A percentile compares a stretch with the other conserved stretches of the same genome.
These are phyloP conservation scores for Barnettozyma pratensis DNA, from an alignment of 805 yeast genomes.

Conservation along the genomic window DNA sequence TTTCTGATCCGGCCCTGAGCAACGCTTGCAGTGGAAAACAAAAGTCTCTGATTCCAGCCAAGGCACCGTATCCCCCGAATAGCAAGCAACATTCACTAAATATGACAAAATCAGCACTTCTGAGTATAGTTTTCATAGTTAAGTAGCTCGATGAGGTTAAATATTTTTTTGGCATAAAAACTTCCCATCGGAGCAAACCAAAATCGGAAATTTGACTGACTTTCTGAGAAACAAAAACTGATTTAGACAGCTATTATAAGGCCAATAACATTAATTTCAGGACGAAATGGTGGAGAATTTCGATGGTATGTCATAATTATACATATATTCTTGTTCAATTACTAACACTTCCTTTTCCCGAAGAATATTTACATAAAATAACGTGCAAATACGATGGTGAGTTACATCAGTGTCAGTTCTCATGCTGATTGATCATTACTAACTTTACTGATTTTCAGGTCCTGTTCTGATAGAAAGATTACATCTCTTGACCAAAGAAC, in stretches of 20 bases:
- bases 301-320: slow-evolving; percentile 1
- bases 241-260: too few species aligned
- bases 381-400: slow-evolving; percentile 6
- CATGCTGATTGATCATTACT: not conserved
- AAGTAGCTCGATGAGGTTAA: too few species aligned
- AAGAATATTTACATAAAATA: slow-evolving; percentile 2
- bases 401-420: not conserved
- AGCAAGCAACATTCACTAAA: not conserved
- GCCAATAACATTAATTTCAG: not conserved
- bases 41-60: not conserved
- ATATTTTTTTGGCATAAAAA: too few species aligned
- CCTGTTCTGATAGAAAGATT: slow-evolving; percentile 21
- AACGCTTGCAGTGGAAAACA: not conserved
- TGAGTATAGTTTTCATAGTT: too few species aligned
- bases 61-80: not conserved
- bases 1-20: slow-evolving; percentile 6
- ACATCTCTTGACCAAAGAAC: slow-evolving; percentile 8
- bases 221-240: too few species aligned
- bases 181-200: too few species aligned
- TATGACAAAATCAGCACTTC: not conserved
- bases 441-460: slow-evolving; percentile 7
- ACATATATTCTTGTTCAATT: too few species aligned
- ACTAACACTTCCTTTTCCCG: not conserved
- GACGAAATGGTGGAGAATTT: slow-evolving; percentile 2
- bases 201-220: too few species aligned